Conservation (phyloP, 208 protist genomes). For the Leishmania mexicana region DNA sequence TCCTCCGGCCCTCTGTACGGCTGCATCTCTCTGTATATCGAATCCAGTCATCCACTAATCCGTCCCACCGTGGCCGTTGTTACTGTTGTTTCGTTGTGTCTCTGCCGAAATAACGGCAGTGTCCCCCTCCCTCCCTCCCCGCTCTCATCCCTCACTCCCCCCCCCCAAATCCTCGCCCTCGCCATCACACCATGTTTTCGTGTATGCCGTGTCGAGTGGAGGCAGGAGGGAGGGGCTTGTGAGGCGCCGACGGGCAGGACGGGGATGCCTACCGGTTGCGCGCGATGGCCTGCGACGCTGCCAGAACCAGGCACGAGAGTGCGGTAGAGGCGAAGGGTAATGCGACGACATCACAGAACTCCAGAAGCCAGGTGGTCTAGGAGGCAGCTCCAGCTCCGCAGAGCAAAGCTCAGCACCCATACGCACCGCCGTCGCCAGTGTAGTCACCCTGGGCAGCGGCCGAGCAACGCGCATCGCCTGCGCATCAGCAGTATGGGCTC, state of each 20-base stretch:
- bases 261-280: neutral
- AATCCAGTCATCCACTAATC: neutral
- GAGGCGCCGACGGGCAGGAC: too few relatives aligned
- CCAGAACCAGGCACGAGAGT: neutral
- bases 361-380: neutral
- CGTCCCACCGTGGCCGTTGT: neutral
- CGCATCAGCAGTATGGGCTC: too few relatives aligned
- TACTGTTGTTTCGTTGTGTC: neutral
- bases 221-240: too few relatives aligned
- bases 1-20: neutral
- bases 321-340: neutral
- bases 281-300: too few relatives aligned
- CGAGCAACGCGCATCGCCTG: neutral
- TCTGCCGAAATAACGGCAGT: neutral
- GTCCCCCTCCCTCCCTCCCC: too few relatives aligned
- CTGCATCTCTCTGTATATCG: neutral
- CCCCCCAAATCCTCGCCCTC: neutral
- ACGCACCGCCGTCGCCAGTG: neutral
- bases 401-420: neutral
- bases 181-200: neutral
- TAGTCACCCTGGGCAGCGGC: neutral
- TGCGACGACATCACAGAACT: neutral
- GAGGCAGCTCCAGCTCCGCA: neutral
- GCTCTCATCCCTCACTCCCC: too few relatives aligned
- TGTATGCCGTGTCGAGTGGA: neutral